Evolutionary conservation across 2,329 filamentous ascomycete genomes (phyloP).

Genomic region (Leptographium galeiforme): DNA sequence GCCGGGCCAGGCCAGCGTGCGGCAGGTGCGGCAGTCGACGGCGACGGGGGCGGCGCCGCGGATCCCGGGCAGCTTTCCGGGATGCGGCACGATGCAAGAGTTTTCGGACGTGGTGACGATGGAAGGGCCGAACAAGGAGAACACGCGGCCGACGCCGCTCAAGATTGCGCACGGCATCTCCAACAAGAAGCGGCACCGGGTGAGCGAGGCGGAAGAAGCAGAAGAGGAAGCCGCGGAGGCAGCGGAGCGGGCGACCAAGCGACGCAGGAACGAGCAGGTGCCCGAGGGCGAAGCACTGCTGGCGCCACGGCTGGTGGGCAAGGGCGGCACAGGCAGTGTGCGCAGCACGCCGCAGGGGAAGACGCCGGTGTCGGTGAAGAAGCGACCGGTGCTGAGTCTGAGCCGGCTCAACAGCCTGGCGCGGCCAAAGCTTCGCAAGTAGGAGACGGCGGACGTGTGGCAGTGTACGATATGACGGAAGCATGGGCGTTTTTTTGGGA

Average conservation of each 20-base stretch:
- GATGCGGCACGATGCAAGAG: neutral
- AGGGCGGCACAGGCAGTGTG: constrained; percentile 1
- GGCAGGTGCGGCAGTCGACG: constrained; percentile 43
- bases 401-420: constrained; percentile 50
- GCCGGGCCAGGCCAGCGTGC: constrained; percentile 46
- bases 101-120: constrained; percentile 8
- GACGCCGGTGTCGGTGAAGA: constrained; percentile 36
- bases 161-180: constrained; percentile 34
- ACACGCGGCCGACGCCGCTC: constrained; percentile 28
- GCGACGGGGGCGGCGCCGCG: constrained; percentile 12
- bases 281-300: constrained; percentile 39
- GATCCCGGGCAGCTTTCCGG: constrained; percentile 27
- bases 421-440: constrained; percentile 40
- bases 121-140: constrained; percentile 39
- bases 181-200: constrained; percentile 54
- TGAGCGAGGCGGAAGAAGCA: constrained; percentile 42
- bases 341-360: constrained; percentile 4
- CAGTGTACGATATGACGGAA: neutral
- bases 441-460: neutral
- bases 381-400: constrained; percentile 37
- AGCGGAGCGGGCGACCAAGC: constrained; percentile 41
- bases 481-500: neutral
- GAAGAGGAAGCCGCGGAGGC: constrained; percentile 31
- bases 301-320: constrained; percentile 30
- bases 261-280: constrained; percentile 36